These are phyloP conservation scores for Yamadazyma kitorensis DNA, from an alignment of 805 yeast genomes.

Conservation along the genomic window DNA sequence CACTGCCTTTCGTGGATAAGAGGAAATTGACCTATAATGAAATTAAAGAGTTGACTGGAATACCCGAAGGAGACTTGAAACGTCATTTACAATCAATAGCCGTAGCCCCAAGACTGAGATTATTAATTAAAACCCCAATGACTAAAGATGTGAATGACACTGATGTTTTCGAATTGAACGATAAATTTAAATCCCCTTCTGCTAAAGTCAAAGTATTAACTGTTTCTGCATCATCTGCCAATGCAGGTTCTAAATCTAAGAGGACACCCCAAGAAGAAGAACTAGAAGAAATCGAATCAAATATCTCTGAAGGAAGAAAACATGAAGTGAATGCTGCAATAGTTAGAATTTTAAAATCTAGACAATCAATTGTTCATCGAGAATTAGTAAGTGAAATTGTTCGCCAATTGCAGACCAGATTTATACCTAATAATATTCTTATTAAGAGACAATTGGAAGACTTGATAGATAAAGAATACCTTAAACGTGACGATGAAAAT, in stretches of 20 bases:
- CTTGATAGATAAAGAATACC: slow-evolving; percentile 75
- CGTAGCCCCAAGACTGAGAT: slow-evolving; percentile 75
- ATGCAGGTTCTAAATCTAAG: slow-evolving; percentile 22
- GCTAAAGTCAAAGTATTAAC: slow-evolving; percentile 73
- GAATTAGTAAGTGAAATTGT: slow-evolving; percentile 66
- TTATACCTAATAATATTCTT: slow-evolving; percentile 63
- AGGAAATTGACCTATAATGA: slow-evolving; percentile 56
- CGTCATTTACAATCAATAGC: slow-evolving; percentile 82
- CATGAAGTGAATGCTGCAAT: slow-evolving; percentile 80
- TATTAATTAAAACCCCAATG: slow-evolving; percentile 74
- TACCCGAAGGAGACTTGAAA: slow-evolving; percentile 69
- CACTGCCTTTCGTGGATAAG: slow-evolving; percentile 48
- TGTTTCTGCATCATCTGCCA: slow-evolving; percentile 33
- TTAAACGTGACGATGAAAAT: slow-evolving; percentile 66
- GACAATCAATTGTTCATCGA: slow-evolving; percentile 59
- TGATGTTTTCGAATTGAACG: slow-evolving; percentile 69
- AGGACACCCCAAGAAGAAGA: slow-evolving; percentile 53
- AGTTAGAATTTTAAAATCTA: slow-evolving; percentile 81
- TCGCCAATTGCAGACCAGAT: slow-evolving; percentile 57
- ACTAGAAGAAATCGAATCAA: slow-evolving; percentile 50
- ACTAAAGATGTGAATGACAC: slow-evolving; percentile 61
- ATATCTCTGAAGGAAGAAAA: slow-evolving; percentile 60
- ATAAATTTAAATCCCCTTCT: slow-evolving; percentile 63
- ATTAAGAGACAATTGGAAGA: slow-evolving; percentile 74
- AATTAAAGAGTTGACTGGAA: slow-evolving; percentile 61